Base-by-base conservation (phyloP, 1,284 basidiomycete species). In the Termitomyces sp. region DNA sequence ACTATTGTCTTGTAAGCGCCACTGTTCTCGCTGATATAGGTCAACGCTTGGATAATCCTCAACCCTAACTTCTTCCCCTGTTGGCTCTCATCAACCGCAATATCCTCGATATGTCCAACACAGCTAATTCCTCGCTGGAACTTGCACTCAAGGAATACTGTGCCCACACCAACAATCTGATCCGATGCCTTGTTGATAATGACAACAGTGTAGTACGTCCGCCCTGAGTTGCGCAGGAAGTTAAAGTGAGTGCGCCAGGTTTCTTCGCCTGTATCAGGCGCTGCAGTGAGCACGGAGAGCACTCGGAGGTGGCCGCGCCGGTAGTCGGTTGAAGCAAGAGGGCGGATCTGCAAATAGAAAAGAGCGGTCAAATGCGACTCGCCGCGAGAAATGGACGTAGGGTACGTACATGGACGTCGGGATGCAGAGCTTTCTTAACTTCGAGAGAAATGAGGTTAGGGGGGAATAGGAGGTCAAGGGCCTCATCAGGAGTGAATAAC, bases 41-140 rank as follows among this genome's bases (percentile, higher is more conserved):
- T 90, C 62, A 98, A 79, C 3, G 89, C 86, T 61, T 92, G 81
- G 67, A 99, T 96, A 63, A 98, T 79, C 61, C 86, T 79, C 70
- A 92, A 74, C 0, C 96, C 96, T 31, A 99, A 80, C 65, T 91
- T 91, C 73, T 90, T 91, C 40, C 96, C 96, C 74, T 97, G 93
- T 69, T 88, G 84, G 42, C 73, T 77, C 70, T 88, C 85, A 70
- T 92, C 87, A 3, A 98, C 95, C 1, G 93, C 94, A 61, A 99
- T 98, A 68, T 99, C 96, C 73, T 99, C 96, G 59, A 99, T 96
- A 68, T 99, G 96, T 0, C 94, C 96, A 8, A 93, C 91, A 55
- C 80, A 77, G 17, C 92, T 92, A 12, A 89, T 76, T 7, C 81
- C 83, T 21, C 94, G 81, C 21, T 94, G 74, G 78, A 99, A 98